Evolutionary conservation across 164 flowering plant genomes (phyloP), one percentile per base, ranked within the genome.

Genomic region (Macadamia integrifolia): DNA sequence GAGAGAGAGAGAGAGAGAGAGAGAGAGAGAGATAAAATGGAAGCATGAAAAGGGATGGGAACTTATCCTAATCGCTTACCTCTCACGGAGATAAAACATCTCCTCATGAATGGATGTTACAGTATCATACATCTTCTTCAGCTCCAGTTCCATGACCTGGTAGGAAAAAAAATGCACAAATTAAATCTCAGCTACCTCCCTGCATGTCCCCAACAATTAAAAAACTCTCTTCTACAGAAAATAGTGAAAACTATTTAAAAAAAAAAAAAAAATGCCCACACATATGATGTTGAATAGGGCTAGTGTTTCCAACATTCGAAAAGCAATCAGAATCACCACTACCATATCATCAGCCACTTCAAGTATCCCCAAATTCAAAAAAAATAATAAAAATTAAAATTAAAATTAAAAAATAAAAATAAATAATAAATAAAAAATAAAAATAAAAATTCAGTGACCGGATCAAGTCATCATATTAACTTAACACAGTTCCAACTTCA

Each of bases 71-170:
- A 31, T 57, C 46, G 12, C 31, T 14, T 80, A 88, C 98, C 98
- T 87, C 46, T 77, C 87, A 35, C 96, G 93, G 44, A 89, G 89
- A 80, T 84, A 81, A 72, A 80, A 88, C 91, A 92, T 87, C 78
- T 92, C 98, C 0, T 88, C 93, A 35, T 90, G 93, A 59, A 92
- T 87, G 59, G 87, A 71, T 64, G 62, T 23, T 46, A 86, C 82
- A 1, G 80, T 80, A 60, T 86, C 88, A 40, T 64, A 76, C 79
- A 92, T 44, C 70, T 81, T 92, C 78, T 71, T 83, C 80, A 92
- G 52, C 78, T 92, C 98, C 58, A 81, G 31, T 75, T 88, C 89
- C 96, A 92, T 86, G 18, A 62, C 72, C 98, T 92, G 13, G 13
- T 46, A 46, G 9, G 7, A n/a, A 12, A 61, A 40, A 50, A 15